A percentile compares a stretch with the other conserved stretches of the same genome.
phyloP scores from a whole-genome alignment of 164 flowering plant genomes.

The Macadamia integrifolia region DNA sequence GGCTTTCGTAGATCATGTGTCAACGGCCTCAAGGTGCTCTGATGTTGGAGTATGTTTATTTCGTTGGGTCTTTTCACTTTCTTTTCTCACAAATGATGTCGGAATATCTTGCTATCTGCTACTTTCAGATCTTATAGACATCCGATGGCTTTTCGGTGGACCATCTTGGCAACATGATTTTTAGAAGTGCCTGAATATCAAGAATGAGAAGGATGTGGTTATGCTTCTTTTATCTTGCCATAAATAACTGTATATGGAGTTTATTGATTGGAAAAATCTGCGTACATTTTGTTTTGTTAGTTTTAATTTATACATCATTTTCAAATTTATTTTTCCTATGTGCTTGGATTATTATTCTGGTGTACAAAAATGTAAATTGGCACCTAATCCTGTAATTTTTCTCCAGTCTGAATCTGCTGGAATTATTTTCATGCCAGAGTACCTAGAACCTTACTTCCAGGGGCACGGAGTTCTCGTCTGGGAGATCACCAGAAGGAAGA shows the following conservation, averaged over 20 bases:
- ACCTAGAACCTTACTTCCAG: constrained; percentile 80
- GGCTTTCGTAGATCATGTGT: not conserved
- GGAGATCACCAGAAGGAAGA: constrained; percentile 88
- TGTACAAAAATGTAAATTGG: constrained; percentile 17
- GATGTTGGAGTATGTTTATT: not conserved
- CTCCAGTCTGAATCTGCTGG: constrained; percentile 26
- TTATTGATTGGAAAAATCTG: too few relatives aligned
- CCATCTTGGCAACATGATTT: too few relatives aligned
- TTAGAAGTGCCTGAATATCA: too few relatives aligned
- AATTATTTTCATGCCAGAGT: constrained; percentile 55
- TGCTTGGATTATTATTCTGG: constrained; percentile 11
- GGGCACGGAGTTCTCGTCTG: constrained; percentile 80
- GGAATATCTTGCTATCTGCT: not conserved
- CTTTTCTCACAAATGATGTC: not conserved
- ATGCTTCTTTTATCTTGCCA: too few relatives aligned
- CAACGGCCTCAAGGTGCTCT: not conserved
- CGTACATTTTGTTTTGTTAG: too few relatives aligned
- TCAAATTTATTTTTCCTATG: not conserved
- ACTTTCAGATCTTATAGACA: not conserved
- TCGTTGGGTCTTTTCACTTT: not conserved
- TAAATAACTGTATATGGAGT: too few relatives aligned
- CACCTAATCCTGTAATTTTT: constrained; percentile 22
- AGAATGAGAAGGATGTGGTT: too few relatives aligned
- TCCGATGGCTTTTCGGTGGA: not conserved
- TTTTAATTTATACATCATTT: too few relatives aligned